A percentile compares a stretch with the other conserved stretches of the same genome.
phyloP scores from a whole-genome alignment of 768 basidiomycete genomes.

The Chalciporus sphaerocephalus region DNA sequence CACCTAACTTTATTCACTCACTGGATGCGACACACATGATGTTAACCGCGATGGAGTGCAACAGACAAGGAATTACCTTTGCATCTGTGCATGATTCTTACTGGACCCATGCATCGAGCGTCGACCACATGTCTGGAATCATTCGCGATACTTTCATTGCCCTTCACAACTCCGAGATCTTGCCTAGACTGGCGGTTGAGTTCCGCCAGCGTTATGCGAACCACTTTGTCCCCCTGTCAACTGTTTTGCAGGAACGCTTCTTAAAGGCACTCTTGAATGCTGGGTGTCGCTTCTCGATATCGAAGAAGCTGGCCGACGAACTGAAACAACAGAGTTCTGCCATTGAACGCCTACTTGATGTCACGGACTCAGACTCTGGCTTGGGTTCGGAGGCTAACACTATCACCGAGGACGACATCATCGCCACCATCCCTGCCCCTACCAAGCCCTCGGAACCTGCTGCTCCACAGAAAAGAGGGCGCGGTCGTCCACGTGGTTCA shows the following conservation, averaged over 20 bases:
- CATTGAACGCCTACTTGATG: conserved; percentile 34
- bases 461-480: conserved; percentile 11
- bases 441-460: conserved; percentile 7
- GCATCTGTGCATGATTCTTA: conserved; percentile 99
- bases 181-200: conserved; percentile 69
- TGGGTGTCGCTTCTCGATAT: conserved; percentile 43
- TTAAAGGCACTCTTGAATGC: conserved; percentile 40
- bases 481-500: conserved; percentile 19
- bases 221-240: conserved; percentile 58
- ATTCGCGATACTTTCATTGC: conserved; percentile 94
- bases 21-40: conserved; percentile 99
- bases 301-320: conserved; percentile 36
- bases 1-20: conserved; percentile 97
- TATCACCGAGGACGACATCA: conserved; percentile 20
- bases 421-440: background rate
- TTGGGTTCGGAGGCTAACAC: conserved; percentile 35
- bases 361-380: conserved; percentile 35
- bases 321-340: conserved; percentile 13
- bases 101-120: conserved; percentile 90
- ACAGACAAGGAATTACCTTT: conserved; percentile 77
- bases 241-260: conserved; percentile 37
- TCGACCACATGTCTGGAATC: conserved; percentile 83
- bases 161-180: conserved; percentile 83
- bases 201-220: conserved; percentile 75
- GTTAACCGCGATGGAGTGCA: conserved; percentile 87